Base-by-base conservation (phyloP, 2,329 filamentous ascomycete species). In the Aspergillus amoenus region DNA sequence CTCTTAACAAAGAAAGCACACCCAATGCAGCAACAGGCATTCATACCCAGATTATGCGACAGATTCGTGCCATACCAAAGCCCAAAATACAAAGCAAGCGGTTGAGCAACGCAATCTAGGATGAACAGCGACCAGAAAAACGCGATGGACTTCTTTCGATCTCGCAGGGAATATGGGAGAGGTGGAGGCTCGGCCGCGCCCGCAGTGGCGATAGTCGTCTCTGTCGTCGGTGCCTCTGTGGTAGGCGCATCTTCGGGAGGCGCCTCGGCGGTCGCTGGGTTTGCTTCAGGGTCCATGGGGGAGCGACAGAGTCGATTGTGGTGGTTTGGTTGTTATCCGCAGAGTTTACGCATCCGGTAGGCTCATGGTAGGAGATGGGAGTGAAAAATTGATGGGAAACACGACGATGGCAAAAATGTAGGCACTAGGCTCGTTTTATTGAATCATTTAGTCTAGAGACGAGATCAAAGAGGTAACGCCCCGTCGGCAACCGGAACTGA, bases 101-200 rank as follows among this genome's bases (percentile, higher is more conserved):
- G 84, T 71, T 85, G 82, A 56, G 76, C 79, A 58, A 85, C 74
- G 50, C 80, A 83, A 71, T 87, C 84, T 57, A 86, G 65, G 21
- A 86, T 67, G 55, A 86, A 84, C 41, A 87, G 68, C 0, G 74
- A 73, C 84, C 84, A 87, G 73, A 87, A 87, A 60, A 83, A 71
- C 39, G 78, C 73, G 59, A 87, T 85, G 34, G 79, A 75, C 70
- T 79, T 80, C 66, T 84, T 84, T 44, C 84, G 74, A 8, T 78
- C 72, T 48, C 76, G 78, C 42, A 86, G 69, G 21, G 79, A 80
- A 71, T 86, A 86, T 22, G 84, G 81, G 39, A 86, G 76, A 17
- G 79, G 75, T 47, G 83, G 83, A 57, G 74, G 76, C 50, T 69
- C 71, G 13, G 58, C 59, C 12, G 63, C 57, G 15, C 62, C 54